Evolutionary conservation across 2,329 filamentous ascomycete genomes (phyloP).

Genomic region (Fonsecaea nubica): DNA sequence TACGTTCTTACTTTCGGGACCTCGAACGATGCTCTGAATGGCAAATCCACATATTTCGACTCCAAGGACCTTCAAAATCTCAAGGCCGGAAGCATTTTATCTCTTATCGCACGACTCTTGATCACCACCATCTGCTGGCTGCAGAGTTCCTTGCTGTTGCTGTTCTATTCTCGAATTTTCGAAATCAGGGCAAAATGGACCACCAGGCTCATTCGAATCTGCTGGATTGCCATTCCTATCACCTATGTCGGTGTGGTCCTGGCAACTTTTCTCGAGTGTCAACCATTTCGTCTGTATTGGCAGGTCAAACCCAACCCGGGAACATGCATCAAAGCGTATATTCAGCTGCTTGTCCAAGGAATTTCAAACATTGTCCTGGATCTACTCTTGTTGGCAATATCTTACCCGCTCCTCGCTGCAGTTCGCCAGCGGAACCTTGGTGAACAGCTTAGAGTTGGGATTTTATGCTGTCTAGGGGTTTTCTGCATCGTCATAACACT

Average conservation of each 20-base stretch:
- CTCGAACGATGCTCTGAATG: constrained; percentile 33
- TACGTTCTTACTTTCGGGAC: constrained; percentile 33
- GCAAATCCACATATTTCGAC: constrained; percentile 32
- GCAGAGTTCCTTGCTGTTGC: constrained; percentile 40
- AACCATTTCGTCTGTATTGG: constrained; percentile 63
- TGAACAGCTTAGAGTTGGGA: constrained; percentile 45
- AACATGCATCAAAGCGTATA: constrained; percentile 45
- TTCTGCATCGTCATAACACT: constrained; percentile 52
- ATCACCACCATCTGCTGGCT: constrained; percentile 42
- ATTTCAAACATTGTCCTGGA: constrained; percentile 47
- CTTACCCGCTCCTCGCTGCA: constrained; percentile 42
- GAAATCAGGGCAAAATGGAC: constrained; percentile 36
- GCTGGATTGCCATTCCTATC: constrained; percentile 42
- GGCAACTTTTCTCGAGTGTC: constrained; percentile 47
- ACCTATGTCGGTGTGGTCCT: constrained; percentile 46
- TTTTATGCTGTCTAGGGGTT: constrained; percentile 48
- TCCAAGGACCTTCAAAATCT: constrained; percentile 39
- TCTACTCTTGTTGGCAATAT: constrained; percentile 43
- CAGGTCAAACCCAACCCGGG: constrained; percentile 57
- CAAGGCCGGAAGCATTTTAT: constrained; percentile 40
- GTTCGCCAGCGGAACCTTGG: constrained; percentile 33
- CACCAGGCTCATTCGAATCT: constrained; percentile 38
- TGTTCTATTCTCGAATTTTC: constrained; percentile 40
- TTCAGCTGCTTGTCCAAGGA: constrained; percentile 46
- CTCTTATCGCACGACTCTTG: constrained; percentile 36